These are phyloP conservation scores for Suhomyces panamericanus DNA, from an alignment of 1,139 yeast species.

Conservation along the genomic window DNA sequence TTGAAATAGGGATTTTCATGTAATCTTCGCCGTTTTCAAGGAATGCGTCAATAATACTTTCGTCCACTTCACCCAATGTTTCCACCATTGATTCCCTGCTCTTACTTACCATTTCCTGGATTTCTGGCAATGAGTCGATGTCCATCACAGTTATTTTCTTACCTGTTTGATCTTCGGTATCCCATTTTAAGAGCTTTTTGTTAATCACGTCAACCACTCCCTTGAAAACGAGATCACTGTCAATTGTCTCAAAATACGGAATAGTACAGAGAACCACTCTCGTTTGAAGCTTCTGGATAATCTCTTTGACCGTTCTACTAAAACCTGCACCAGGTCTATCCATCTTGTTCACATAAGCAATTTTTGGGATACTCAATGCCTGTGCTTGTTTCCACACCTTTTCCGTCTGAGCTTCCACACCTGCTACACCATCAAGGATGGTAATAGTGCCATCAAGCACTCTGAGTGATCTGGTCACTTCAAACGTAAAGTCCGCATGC, in stretches of 20 bases:
- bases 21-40: conserved; percentile 72
- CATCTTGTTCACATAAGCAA: conserved; percentile 90
- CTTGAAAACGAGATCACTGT: conserved; percentile 49
- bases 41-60: conserved; percentile 70
- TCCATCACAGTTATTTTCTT: conserved; percentile 52
- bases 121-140: conserved; percentile 34
- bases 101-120: conserved; percentile 49
- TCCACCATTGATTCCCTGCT: conserved; percentile 81
- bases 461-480: conserved; percentile 83
- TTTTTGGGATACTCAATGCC: conserved; percentile 63
- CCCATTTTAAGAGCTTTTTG: conserved; percentile 67
- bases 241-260: conserved; percentile 62
- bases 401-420: conserved; percentile 97
- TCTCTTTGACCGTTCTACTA: conserved; percentile 83
- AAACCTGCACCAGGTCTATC: conserved; percentile 96
- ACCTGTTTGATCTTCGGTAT: conserved; percentile 52
- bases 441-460: conserved; percentile 94
- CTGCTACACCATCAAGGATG: conserved; percentile 92
- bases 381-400: conserved; percentile 93
- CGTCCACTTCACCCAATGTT: conserved; percentile 80
- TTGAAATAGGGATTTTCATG: conserved; percentile 54
- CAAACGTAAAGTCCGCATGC: conserved; percentile 96
- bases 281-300: conserved; percentile 75
- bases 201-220: conserved; percentile 88
- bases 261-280: conserved; percentile 71